Conservation (phyloP, 805 yeast genomes). For the Starmerella stigmatis region DNA sequence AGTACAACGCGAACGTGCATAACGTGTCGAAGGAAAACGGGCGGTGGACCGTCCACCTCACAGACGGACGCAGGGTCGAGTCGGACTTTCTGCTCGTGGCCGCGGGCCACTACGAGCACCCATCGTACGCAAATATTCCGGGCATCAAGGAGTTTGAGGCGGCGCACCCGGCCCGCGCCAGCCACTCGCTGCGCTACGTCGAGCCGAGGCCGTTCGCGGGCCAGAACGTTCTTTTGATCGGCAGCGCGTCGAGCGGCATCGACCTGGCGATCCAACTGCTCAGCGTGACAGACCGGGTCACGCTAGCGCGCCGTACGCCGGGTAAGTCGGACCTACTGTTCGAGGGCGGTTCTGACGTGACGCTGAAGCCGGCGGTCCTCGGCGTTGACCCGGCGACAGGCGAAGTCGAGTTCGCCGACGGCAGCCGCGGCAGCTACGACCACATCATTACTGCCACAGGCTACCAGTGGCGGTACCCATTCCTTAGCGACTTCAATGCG, state of each 20-base stretch:
- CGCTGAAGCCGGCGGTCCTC: constrained; percentile 25
- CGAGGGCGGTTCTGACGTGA: constrained; percentile 27
- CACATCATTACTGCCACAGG: constrained; percentile 63
- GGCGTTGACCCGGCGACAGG: constrained; percentile 29
- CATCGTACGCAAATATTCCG: constrained; percentile 44
- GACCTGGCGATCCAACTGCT: constrained; percentile 59
- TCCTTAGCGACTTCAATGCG: constrained; percentile 30
- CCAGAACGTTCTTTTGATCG: constrained; percentile 49
- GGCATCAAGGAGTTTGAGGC: constrained; percentile 32
- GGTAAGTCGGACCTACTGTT: constrained; percentile 34
- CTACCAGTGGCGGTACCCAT: constrained; percentile 57
- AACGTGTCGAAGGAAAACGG: constrained; percentile 31
- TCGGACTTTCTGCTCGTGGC: constrained; percentile 54
- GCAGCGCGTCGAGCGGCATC: constrained; percentile 65
- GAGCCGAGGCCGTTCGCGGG: constrained; percentile 36
- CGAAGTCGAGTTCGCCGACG: constrained; percentile 41
- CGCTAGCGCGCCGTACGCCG: constrained; percentile 39
- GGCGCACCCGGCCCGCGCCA: constrained; percentile 25
- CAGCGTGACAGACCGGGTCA: constrained; percentile 34
- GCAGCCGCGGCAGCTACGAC: constrained; percentile 41
- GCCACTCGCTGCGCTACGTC: constrained; percentile 50
- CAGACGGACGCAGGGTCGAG: constrained; percentile 23
- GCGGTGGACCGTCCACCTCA: constrained; percentile 34
- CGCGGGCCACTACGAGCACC: constrained; percentile 54
- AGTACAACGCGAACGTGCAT: constrained; percentile 41